Conservation (phyloP, 208 protist species). For the Trypanosoma rangeli region DNA sequence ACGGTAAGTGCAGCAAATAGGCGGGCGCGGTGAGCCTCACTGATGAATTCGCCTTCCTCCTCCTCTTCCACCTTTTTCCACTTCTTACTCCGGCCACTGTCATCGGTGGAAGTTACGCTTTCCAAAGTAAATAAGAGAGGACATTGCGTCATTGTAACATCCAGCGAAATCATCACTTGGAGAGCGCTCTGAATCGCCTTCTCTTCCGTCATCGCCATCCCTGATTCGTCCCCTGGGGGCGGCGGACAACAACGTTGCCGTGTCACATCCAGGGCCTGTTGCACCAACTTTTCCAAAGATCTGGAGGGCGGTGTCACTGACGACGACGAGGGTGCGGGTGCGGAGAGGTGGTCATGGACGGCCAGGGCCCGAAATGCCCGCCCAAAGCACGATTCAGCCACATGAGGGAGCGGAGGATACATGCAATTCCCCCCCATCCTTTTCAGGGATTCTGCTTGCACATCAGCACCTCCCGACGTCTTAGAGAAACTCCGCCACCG, state of each 20-base stretch:
- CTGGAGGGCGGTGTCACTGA: not conserved
- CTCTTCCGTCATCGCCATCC: not conserved
- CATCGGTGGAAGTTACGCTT: not conserved
- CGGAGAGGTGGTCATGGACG: constrained; percentile 11
- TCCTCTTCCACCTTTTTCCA: not conserved
- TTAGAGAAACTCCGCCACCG: not conserved
- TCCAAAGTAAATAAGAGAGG: constrained; percentile 22
- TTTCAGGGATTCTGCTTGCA: not conserved
- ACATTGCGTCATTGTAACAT: not conserved
- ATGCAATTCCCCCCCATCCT: not conserved
- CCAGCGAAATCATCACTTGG: constrained; percentile 13
- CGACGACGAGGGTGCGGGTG: not conserved
- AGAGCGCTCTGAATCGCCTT: constrained; percentile 11
- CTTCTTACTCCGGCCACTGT: not conserved
- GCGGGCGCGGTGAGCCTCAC: constrained; percentile 12
- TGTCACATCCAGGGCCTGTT: constrained; percentile 4
- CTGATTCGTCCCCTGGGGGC: not conserved
- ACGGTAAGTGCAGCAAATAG: constrained; percentile 37
- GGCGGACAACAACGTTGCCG: no score
- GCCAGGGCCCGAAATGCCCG: constrained; percentile 16
- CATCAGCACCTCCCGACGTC: not conserved
- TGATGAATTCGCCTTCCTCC: not conserved
- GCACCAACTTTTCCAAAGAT: constrained; percentile 10
- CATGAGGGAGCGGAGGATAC: constrained; percentile 29
- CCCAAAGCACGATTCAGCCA: constrained; percentile 25